Evolutionary conservation across 2,329 filamentous ascomycete species (phyloP).

Genomic region (Aspergillus caelatus): DNA sequence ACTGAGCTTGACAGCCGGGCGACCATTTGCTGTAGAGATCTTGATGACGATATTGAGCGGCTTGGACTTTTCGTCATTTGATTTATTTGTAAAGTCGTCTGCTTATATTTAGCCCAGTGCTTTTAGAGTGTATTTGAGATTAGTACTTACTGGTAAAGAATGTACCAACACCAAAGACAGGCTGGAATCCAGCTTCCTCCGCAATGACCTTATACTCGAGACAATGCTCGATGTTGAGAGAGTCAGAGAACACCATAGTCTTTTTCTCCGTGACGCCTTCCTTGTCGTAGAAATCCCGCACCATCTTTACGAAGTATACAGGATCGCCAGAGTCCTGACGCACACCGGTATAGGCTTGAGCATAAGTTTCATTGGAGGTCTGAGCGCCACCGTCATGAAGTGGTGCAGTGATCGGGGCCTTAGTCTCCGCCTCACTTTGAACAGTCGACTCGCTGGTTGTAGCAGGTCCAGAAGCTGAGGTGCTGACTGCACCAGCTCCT

Average conservation of each 20-base stretch:
- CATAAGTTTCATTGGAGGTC: constrained; percentile 65
- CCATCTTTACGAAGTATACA: constrained; percentile 73
- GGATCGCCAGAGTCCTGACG: constrained; percentile 92
- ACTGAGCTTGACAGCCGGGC: constrained; percentile 87
- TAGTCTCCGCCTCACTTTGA: constrained; percentile 42
- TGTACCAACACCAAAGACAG: constrained; percentile 92
- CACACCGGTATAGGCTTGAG: constrained; percentile 79
- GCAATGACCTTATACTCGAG: constrained; percentile 85
- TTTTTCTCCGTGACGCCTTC: constrained; percentile 79
- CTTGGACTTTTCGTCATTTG: constrained; percentile 77
- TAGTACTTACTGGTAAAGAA: constrained; percentile 74
- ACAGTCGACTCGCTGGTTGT: constrained; percentile 47
- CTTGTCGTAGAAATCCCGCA: constrained; percentile 78
- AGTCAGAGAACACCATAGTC: constrained; percentile 93
- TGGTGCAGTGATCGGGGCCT: constrained; percentile 50
- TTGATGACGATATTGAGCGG: constrained; percentile 99
- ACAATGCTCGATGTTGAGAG: constrained; percentile 86
- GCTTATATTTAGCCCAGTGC: not conserved
- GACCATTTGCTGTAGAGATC: constrained; percentile 79
- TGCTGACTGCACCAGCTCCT: constrained; percentile 42
- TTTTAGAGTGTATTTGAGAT: not conserved
- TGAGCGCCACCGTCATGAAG: constrained; percentile 36
- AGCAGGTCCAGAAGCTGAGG: constrained; percentile 42
- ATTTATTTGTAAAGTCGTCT: constrained; percentile 80
- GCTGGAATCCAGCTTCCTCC: constrained; percentile 77